These are phyloP conservation scores for Capsicum chinense DNA, from an alignment of 257 asterid species.

Conservation along the genomic window DNA sequence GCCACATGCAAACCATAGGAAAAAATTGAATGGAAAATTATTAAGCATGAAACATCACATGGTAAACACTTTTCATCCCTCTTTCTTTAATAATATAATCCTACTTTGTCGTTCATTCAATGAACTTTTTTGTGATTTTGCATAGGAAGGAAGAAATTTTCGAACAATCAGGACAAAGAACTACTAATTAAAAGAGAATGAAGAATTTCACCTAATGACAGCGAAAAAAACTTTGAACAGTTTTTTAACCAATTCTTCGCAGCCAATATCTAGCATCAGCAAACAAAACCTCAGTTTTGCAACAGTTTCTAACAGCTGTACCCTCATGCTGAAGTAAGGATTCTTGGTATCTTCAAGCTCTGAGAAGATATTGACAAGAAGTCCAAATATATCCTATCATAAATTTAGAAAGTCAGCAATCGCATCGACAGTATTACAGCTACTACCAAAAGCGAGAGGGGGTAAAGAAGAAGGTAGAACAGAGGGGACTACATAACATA, in stretches of 20 bases:
- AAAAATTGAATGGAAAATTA: background rate
- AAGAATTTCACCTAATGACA: conserved; percentile 60
- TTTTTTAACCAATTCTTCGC: conserved; percentile 73
- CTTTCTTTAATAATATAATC: background rate
- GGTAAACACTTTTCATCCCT: background rate
- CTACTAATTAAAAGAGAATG: background rate
- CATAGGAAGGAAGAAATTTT: background rate
- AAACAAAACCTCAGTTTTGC: conserved; percentile 63
- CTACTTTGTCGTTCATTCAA: background rate
- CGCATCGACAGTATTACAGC: background rate
- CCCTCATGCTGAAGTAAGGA: conserved; percentile 65
- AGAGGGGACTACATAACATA: conserved; percentile 13
- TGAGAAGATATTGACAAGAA: conserved; percentile 63
- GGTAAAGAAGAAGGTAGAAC: background rate
- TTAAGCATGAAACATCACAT: conserved; percentile 15
- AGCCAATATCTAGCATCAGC: conserved; percentile 78
- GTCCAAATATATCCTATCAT: conserved; percentile 69
- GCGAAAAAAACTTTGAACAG: conserved; percentile 72
- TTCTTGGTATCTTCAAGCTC: conserved; percentile 64
- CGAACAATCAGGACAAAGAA: conserved; percentile 4
- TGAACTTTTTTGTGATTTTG: conserved; percentile 17
- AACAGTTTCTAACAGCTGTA: conserved; percentile 64
- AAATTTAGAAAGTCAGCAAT: conserved; percentile 22
- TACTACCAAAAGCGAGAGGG: background rate
- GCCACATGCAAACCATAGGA: background rate